Evolutionary conservation across 2,329 filamentous ascomycete genomes (phyloP).

Genomic region (Colletotrichum caudatum): DNA sequence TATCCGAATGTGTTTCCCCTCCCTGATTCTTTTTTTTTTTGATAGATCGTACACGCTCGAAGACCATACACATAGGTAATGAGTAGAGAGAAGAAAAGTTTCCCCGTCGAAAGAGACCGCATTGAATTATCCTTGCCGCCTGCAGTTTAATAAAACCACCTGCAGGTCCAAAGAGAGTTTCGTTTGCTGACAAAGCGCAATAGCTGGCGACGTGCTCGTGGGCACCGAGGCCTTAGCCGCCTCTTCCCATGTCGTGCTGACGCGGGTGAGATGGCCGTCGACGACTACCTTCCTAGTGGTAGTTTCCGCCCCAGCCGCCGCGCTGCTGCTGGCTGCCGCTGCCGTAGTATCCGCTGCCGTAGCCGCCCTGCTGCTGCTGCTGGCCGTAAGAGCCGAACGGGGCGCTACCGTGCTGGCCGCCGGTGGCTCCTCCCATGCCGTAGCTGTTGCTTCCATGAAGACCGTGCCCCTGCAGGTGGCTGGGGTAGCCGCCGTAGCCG

Average conservation of each 20-base stretch:
- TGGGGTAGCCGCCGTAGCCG: conserved; percentile 67
- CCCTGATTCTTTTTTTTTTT: conserved; percentile 41
- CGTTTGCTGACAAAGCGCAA: conserved; percentile 41
- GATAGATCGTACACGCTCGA: conserved; percentile 43
- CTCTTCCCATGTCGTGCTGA: not conserved
- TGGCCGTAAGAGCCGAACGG: conserved; percentile 66
- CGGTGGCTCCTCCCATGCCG: conserved; percentile 64
- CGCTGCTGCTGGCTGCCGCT: conserved; percentile 56
- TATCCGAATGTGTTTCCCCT: conserved; percentile 43
- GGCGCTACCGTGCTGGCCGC: conserved; percentile 65
- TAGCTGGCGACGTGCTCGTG: conserved; percentile 19
- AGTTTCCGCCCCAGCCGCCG: conserved; percentile 71
- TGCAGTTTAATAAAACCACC: conserved; percentile 32
- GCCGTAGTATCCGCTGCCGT: conserved; percentile 62
- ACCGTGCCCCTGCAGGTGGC: conserved; percentile 65
- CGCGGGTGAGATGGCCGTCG: conserved; percentile 39
- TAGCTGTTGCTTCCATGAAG: conserved; percentile 68
- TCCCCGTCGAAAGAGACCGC: conserved; percentile 37
- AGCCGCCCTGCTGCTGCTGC: conserved; percentile 55
- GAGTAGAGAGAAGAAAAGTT: conserved; percentile 43
- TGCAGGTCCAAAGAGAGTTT: conserved; percentile 38
- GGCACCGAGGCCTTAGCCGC: conserved; percentile 20
- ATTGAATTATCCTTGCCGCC: conserved; percentile 41
- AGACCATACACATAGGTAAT: conserved; percentile 43
- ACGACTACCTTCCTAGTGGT: conserved; percentile 59